phyloP scores from a whole-genome alignment of 2,329 filamentous ascomycete genomes.

The Fusarium azukiicola region DNA sequence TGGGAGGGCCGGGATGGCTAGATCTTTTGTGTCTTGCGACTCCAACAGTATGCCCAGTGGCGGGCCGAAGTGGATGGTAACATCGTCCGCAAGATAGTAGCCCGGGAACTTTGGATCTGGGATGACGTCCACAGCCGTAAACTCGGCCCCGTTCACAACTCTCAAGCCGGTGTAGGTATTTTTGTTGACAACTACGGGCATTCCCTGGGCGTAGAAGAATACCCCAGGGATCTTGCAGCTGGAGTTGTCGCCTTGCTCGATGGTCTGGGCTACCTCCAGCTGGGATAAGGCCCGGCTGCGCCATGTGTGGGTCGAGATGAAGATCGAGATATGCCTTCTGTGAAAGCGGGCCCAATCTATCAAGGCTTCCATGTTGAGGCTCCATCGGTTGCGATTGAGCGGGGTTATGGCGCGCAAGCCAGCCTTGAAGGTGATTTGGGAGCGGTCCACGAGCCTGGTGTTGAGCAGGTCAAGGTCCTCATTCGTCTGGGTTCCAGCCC shows the following conservation, averaged over 20 bases:
- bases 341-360: constrained; percentile 33
- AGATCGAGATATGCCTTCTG: constrained; percentile 15
- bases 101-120: constrained; percentile 35
- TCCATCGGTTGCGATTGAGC: constrained; percentile 33
- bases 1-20: constrained; percentile 17
- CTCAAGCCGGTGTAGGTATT: constrained; percentile 40
- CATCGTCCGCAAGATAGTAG: constrained; percentile 29
- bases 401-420: constrained; percentile 40
- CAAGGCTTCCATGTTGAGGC: constrained; percentile 27
- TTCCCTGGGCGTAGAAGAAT: constrained; percentile 39
- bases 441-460: constrained; percentile 29
- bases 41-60: constrained; percentile 35
- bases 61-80: constrained; percentile 35
- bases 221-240: constrained; percentile 33
- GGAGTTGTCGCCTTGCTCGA: constrained; percentile 34
- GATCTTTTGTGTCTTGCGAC: constrained; percentile 26
- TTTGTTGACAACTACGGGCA: constrained; percentile 40
- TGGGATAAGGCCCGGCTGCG: constrained; percentile 8
- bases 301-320: constrained; percentile 21
- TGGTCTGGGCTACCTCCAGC: constrained; percentile 31
- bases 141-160: constrained; percentile 37
- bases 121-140: constrained; percentile 33
- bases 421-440: constrained; percentile 36
- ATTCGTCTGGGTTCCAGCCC: constrained; percentile 17
- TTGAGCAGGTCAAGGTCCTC: constrained; percentile 26